These are phyloP conservation scores for Colletotrichum plurivorum DNA, from an alignment of 2,329 filamentous ascomycete genomes.

Conservation along the genomic window DNA sequence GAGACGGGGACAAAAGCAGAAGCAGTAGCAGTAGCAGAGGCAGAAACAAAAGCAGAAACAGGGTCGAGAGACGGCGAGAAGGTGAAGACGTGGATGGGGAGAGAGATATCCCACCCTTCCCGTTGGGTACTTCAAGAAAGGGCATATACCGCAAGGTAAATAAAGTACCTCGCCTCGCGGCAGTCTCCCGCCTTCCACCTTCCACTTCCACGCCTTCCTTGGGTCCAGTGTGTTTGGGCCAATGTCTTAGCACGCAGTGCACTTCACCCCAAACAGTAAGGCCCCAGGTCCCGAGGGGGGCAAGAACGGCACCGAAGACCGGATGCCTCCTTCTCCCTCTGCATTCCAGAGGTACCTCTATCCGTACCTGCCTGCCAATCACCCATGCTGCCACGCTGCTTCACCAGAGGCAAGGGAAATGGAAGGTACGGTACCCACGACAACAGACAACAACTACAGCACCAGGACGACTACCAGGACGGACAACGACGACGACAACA, in stretches of 20 bases:
- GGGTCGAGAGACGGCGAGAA: background rate
- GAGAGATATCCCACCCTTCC: background rate
- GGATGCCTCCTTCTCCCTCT: background rate
- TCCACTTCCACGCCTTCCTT: conserved; percentile 5
- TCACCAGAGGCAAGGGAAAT: too few relatives aligned
- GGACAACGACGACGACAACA: too few relatives aligned
- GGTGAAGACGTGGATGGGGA: background rate
- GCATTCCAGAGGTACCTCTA: background rate
- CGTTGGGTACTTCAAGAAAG: too few relatives aligned
- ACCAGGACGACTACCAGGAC: too few relatives aligned
- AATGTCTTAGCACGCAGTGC: conserved; percentile 28
- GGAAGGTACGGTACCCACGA: too few relatives aligned
- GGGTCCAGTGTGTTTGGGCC: conserved; percentile 13
- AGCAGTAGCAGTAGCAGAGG: background rate
- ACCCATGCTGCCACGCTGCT: too few relatives aligned
- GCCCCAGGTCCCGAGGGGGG: conserved; percentile 16
- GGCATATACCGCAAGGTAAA: too few relatives aligned
- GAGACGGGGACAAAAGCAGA: conserved; percentile 1
- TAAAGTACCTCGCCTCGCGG: too few relatives aligned
- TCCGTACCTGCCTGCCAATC: too few relatives aligned
- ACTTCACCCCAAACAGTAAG: conserved; percentile 29
- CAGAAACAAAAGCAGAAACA: background rate
- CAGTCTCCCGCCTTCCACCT: conserved; percentile 16
- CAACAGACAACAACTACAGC: too few relatives aligned
- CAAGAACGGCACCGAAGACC: conserved; percentile 13